phyloP scores from a whole-genome alignment of 176 grass and related monocot species.

The Aechmea fasciata region DNA sequence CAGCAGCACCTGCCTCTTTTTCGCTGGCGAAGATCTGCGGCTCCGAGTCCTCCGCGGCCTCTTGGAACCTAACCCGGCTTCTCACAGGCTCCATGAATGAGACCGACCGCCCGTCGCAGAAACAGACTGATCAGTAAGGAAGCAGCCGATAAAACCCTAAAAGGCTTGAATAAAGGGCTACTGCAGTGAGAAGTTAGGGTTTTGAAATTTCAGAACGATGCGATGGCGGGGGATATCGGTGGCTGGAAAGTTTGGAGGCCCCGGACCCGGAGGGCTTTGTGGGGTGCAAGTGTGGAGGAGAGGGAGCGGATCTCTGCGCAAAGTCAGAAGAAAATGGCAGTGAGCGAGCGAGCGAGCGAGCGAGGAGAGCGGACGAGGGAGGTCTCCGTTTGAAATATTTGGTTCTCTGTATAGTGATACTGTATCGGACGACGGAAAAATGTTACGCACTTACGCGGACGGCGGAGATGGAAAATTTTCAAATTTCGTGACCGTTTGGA shows the following conservation, averaged over 20 bases:
- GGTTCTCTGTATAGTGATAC: background rate
- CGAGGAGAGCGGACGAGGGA: too few species aligned
- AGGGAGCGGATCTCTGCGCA: too few species aligned
- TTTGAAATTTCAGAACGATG: too few species aligned
- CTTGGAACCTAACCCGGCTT: constrained; percentile 9
- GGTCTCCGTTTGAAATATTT: background rate
- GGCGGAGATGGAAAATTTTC: constrained; percentile 2
- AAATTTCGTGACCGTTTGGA: constrained; percentile 22
- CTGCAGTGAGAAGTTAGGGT: too few species aligned
- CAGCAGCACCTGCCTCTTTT: background rate
- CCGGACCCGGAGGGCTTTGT: too few species aligned
- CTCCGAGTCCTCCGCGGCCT: background rate
- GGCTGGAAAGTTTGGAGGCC: too few species aligned
- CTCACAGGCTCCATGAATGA: constrained; percentile 6
- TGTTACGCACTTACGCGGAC: background rate
- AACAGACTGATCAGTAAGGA: too few species aligned
- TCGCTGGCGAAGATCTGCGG: background rate
- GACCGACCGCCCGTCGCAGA: constrained; percentile 1
- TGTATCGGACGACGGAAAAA: background rate
- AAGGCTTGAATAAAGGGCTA: background rate
- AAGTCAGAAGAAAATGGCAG: too few species aligned
- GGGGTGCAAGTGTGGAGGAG: too few species aligned
- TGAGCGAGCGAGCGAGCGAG: too few species aligned
- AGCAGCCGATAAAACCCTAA: too few species aligned
- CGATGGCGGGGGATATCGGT: too few species aligned